These are phyloP conservation scores for Sphenostylis stenocarpa DNA, from an alignment of 306 rosid genomes.

Conservation along the genomic window DNA sequence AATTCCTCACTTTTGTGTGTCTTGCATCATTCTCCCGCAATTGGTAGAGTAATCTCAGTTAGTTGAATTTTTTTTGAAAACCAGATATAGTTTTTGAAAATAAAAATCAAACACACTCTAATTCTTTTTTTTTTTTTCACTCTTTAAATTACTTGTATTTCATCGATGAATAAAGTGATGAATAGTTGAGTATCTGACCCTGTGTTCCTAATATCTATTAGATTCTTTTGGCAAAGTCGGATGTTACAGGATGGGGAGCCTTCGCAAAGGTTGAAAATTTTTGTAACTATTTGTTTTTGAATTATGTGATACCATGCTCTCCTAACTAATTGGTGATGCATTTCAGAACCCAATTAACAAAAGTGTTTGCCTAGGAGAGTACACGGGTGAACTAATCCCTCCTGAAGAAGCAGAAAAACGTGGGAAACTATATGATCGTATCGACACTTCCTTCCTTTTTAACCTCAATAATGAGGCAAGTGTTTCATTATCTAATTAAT, in stretches of 20 bases:
- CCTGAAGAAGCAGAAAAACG: slow-evolving; percentile 77
- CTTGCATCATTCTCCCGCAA: not conserved
- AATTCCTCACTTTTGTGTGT: not conserved
- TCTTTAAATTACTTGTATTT: not conserved
- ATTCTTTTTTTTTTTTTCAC: slow-evolving; percentile 1
- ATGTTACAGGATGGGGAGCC: slow-evolving; percentile 94
- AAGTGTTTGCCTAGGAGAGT: slow-evolving; percentile 87
- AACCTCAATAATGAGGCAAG: slow-evolving; percentile 83
- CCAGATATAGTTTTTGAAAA: not conserved
- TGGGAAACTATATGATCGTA: slow-evolving; percentile 79
- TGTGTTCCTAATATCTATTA: slow-evolving; percentile 33
- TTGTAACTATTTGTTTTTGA: not conserved
- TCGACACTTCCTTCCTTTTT: slow-evolving; percentile 74
- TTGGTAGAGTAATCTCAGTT: not conserved
- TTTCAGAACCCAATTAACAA: slow-evolving; percentile 76
- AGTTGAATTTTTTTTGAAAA: not conserved
- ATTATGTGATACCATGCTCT: not conserved
- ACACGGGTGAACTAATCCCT: slow-evolving; percentile 77
- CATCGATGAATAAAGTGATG: slow-evolving; percentile 9
- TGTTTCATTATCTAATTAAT: no score
- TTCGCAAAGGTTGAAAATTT: slow-evolving; percentile 69
- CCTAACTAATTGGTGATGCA: slow-evolving; percentile 33
- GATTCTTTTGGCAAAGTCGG: slow-evolving; percentile 83
- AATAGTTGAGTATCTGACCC: slow-evolving; percentile 5
- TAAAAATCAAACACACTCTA: not conserved